Evolutionary conservation across 495 filamentous ascomycete species (phyloP).

Genomic region (Penicillium argentinense): DNA sequence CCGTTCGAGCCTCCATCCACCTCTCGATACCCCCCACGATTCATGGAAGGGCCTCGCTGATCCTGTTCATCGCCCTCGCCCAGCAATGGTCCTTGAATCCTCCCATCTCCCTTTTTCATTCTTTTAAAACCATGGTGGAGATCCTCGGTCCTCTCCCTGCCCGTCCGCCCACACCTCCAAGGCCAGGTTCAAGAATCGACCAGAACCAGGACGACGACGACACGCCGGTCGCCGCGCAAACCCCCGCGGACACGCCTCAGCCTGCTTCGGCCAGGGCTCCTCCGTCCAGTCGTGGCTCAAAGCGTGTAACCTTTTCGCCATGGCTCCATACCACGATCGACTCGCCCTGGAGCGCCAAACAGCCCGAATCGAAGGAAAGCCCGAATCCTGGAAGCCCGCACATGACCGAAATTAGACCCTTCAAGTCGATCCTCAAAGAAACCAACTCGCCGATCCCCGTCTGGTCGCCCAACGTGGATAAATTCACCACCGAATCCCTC

Average conservation of each 20-base stretch:
- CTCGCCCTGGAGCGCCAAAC: slow-evolving; percentile 54
- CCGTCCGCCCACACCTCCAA: slow-evolving; percentile 63
- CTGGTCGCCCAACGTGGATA: slow-evolving; percentile 35
- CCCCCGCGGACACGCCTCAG: slow-evolving; percentile 50
- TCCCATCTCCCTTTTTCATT: slow-evolving; percentile 11
- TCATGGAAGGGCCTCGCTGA: slow-evolving; percentile 14
- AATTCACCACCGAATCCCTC: slow-evolving; percentile 44
- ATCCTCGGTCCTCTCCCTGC: slow-evolving; percentile 48
- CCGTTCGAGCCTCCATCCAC: neutral
- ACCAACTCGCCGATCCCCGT: slow-evolving; percentile 46
- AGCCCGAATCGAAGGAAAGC: slow-evolving; percentile 54
- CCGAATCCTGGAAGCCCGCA: slow-evolving; percentile 61
- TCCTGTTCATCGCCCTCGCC: neutral
- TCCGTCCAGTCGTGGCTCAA: slow-evolving; percentile 49
- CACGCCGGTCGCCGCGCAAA: slow-evolving; percentile 40
- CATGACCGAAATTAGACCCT: slow-evolving; percentile 8
- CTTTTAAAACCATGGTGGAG: slow-evolving; percentile 50
- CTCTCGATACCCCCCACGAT: slow-evolving; percentile 2
- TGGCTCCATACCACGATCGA: slow-evolving; percentile 70
- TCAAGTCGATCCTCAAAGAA: slow-evolving; percentile 84
- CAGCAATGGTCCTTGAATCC: slow-evolving; percentile 34
- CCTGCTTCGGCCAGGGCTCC: slow-evolving; percentile 34
- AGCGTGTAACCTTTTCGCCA: slow-evolving; percentile 75
- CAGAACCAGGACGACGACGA: slow-evolving; percentile 27
- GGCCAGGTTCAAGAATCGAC: slow-evolving; percentile 49